Conservation (phyloP, 2,329 filamentous ascomycete species). For the Malbranchea cinnamomea region DNA sequence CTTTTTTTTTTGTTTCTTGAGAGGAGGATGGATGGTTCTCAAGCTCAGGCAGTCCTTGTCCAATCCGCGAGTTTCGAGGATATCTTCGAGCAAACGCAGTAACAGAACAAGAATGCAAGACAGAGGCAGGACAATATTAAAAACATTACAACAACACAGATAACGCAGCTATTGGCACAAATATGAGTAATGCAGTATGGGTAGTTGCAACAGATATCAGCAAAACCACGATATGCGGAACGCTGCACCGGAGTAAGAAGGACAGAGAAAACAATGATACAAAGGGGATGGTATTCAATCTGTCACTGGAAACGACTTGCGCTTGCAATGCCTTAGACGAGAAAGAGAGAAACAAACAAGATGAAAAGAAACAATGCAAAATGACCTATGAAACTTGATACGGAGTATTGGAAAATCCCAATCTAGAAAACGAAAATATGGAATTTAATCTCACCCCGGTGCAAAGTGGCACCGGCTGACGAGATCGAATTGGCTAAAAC, state of each 20-base stretch:
- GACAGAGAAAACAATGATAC: conserved; percentile 13
- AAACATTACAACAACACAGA: no score
- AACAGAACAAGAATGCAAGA: no score
- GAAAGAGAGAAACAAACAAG: conserved; percentile 9
- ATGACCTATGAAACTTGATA: conserved; percentile 20
- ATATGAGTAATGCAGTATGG: no score
- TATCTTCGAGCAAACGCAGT: no score
- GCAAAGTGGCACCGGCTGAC: conserved; percentile 13
- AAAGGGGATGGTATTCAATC: conserved; percentile 5
- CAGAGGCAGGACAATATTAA: no score
- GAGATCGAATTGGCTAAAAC: conserved; percentile 7
- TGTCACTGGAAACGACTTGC: conserved; percentile 22
- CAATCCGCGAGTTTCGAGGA: no score
- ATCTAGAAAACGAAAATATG: conserved; percentile 10
- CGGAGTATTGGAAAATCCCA: conserved; percentile 16
- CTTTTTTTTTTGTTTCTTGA: neutral
- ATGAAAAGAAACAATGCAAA: conserved; percentile 13
- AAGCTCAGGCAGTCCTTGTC: no score
- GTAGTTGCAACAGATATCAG: conserved; percentile 1
- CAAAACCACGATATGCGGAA: conserved; percentile 7
- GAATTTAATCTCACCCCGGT: conserved; percentile 11
- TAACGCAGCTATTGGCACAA: no score
- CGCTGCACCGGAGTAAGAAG: conserved; percentile 13
- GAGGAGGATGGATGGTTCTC: no score
- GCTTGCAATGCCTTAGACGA: conserved; percentile 32